phyloP scores from a whole-genome alignment of 805 yeast genomes.

The Suhomyces tanzawaensis region DNA sequence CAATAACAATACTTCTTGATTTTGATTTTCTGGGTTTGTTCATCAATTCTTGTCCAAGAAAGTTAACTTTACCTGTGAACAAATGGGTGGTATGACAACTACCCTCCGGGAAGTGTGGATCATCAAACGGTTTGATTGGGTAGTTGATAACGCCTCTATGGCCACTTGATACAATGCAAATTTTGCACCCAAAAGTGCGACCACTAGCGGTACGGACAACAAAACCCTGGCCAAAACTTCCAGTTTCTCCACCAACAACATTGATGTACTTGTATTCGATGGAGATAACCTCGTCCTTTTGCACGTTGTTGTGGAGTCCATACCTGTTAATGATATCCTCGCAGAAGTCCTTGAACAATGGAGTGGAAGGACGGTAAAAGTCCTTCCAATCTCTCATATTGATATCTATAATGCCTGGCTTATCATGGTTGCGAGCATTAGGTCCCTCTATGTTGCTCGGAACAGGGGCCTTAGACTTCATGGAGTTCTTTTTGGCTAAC shows the following conservation, averaged over 20 bases:
- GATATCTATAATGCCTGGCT: conserved; percentile 37
- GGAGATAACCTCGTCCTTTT: conserved; percentile 31
- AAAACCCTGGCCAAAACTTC: conserved; percentile 30
- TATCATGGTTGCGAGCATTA: conserved; percentile 18
- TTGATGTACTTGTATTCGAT: conserved; percentile 28
- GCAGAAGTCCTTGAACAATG: conserved; percentile 40
- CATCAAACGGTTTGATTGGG: conserved; percentile 23
- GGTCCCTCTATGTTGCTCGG: conserved; percentile 9
- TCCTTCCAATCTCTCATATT: conserved; percentile 45
- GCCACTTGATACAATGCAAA: conserved; percentile 35
- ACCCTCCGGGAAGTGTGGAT: conserved; percentile 18
- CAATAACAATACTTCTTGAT: conserved; percentile 26
- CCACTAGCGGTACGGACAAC: conserved; percentile 30
- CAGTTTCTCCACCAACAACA: conserved; percentile 16
- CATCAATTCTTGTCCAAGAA: conserved; percentile 18
- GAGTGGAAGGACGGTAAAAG: conserved; percentile 43
- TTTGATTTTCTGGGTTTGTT: conserved; percentile 8
- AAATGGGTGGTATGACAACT: conserved; percentile 40
- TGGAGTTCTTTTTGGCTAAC: conserved; percentile 17
- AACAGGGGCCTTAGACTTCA: conserved; percentile 14
- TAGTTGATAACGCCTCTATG: conserved; percentile 35
- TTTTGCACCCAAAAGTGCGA: conserved; percentile 29
- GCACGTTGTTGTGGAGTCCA: conserved; percentile 24
- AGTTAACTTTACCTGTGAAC: conserved; percentile 22
- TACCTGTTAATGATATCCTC: conserved; percentile 32